phyloP scores from a whole-genome alignment of 257 asterid genomes.

The Nicotiana knightiana region DNA sequence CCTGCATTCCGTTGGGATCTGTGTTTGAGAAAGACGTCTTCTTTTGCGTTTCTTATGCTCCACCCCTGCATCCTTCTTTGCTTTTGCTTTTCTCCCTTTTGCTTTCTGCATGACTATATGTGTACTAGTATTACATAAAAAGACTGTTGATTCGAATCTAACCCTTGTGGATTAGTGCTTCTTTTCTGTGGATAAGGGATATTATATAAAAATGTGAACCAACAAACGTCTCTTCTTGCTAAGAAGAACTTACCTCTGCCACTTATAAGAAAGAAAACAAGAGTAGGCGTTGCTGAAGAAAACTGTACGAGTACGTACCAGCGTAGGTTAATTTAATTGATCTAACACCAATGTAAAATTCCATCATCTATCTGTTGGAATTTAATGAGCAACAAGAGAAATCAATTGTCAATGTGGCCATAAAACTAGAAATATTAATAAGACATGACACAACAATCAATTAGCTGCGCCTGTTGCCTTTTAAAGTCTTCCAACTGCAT shows the following conservation, averaged over 20 bases:
- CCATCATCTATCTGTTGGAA: conserved; percentile 7
- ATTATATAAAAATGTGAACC: not conserved
- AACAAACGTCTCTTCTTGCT: not conserved
- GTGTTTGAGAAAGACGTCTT: conserved; percentile 87
- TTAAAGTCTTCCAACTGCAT: conserved; percentile 23
- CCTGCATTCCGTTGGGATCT: conserved; percentile 90
- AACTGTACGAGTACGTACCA: not conserved
- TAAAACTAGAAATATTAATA: too few species aligned
- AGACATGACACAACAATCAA: too few species aligned
- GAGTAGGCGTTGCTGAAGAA: too few species aligned
- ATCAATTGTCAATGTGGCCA: not conserved
- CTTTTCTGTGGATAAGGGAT: not conserved
- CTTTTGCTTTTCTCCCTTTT: conserved; percentile 19
- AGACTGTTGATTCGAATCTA: not conserved
- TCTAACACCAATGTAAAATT: not conserved
- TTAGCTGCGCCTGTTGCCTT: conserved; percentile 15
- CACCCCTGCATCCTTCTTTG: conserved; percentile 2
- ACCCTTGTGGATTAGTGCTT: not conserved
- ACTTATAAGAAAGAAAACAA: too few species aligned
- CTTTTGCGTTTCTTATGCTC: conserved; percentile 51
- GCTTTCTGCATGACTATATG: conserved; percentile 1
- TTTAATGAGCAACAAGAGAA: not conserved
- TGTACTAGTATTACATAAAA: not conserved
- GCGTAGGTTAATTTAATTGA: not conserved
- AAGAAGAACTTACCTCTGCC: too few species aligned